These are phyloP conservation scores for Colletotrichum tamarilloi DNA, from an alignment of 2,329 filamentous ascomycete genomes.

Conservation along the genomic window DNA sequence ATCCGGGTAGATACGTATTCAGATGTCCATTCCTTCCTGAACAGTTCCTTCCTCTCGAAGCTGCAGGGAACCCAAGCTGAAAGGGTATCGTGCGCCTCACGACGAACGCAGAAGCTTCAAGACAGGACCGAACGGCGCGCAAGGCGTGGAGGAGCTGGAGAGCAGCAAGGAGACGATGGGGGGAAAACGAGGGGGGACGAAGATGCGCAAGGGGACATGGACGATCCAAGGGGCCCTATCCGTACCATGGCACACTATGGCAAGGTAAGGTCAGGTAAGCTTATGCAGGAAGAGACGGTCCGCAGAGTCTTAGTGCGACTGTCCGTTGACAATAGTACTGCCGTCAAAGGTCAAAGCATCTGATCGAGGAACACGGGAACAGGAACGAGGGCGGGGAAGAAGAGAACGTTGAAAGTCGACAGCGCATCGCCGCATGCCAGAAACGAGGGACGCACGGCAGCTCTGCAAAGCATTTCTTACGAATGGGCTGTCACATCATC, in stretches of 20 bases:
- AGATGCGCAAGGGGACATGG: conserved; percentile 10
- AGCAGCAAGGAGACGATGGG: conserved; percentile 4
- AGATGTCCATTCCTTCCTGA: background rate
- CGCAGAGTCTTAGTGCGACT: conserved; percentile 23
- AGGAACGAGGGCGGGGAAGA: background rate
- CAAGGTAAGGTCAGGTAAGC: conserved; percentile 17
- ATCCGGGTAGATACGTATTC: background rate
- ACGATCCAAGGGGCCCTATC: conserved; percentile 14
- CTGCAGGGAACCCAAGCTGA: conserved; percentile 2
- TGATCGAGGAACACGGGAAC: conserved; percentile 13
- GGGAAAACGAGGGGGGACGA: conserved; percentile 7
- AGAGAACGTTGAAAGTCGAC: no score
- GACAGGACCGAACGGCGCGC: background rate
- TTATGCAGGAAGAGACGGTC: conserved; percentile 34
- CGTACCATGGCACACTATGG: background rate
- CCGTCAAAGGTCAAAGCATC: conserved; percentile 27
- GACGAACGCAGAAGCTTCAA: conserved; percentile 22
- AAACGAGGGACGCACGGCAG: background rate
- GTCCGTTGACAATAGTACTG: conserved; percentile 8
- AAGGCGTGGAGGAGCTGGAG: conserved; percentile 3
- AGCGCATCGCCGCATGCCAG: no score
- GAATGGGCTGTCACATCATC: background rate
- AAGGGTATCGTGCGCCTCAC: conserved; percentile 10
- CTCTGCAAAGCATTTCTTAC: background rate
- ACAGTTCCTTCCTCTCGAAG: background rate